A percentile compares a stretch with the other conserved stretches of the same genome.
phyloP scores from a whole-genome alignment of 306 rosid genomes.

The Dryas octopetala region DNA sequence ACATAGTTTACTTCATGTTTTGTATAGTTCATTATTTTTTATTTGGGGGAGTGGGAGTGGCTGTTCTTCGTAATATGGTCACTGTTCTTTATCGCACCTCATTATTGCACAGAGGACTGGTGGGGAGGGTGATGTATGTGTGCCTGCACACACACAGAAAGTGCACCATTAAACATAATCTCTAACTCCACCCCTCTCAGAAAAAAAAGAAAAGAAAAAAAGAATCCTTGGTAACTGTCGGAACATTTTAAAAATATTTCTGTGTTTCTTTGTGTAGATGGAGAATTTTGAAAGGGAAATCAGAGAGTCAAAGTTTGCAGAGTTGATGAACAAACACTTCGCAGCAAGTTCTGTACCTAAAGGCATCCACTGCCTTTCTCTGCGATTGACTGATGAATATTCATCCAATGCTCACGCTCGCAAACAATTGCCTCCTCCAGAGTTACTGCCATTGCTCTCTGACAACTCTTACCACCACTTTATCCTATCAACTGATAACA shows the following conservation, averaged over 20 bases:
- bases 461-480: conserved; percentile 90
- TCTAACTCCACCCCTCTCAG: neutral
- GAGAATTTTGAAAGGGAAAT: conserved; percentile 88
- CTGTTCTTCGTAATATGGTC: neutral
- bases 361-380: conserved; percentile 91
- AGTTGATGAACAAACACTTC: conserved; percentile 91
- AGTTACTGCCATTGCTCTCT: conserved; percentile 81
- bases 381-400: conserved; percentile 98
- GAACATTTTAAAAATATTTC: conserved; percentile 7
- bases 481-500: conserved; percentile 89
- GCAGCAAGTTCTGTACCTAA: conserved; percentile 97
- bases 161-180: neutral
- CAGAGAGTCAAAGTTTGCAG: conserved; percentile 79
- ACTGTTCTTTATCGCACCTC: neutral
- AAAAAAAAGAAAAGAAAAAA: too few species aligned
- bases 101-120: neutral
- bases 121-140: neutral
- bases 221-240: neutral
- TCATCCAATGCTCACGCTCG: conserved; percentile 98
- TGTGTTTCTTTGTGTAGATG: conserved; percentile 54
- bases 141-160: neutral
- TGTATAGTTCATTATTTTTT: conserved; percentile 18
- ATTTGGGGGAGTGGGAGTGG: neutral
- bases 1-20: neutral
- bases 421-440: conserved; percentile 92